A percentile compares a stretch with the other conserved stretches of the same genome.
Conservation (phyloP, 352 stramenopile genomes). For the Phytopythium boreale region DNA sequence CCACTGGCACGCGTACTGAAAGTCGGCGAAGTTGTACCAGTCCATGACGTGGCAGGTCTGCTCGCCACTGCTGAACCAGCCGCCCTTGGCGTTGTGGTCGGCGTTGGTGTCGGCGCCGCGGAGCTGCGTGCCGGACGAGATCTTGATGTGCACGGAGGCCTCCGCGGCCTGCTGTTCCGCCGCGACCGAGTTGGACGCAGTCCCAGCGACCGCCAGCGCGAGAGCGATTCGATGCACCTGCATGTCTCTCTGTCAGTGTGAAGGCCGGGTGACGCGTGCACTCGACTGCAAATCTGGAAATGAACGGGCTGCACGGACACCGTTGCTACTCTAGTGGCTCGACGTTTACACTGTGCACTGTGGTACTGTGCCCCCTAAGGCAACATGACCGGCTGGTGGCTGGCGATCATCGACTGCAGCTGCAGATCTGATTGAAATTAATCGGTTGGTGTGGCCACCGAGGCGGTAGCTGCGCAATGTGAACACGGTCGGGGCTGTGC, state of each 20-base stretch:
- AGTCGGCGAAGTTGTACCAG: conserved; percentile 9
- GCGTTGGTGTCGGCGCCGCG: neutral
- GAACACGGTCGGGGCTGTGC: too few species aligned
- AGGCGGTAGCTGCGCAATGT: too few species aligned
- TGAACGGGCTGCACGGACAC: neutral
- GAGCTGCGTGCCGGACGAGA: conserved; percentile 1
- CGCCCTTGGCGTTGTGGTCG: neutral
- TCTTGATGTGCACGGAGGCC: conserved; percentile 1
- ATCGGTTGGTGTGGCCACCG: too few species aligned
- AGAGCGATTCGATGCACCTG: neutral
- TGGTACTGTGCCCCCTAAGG: too few species aligned
- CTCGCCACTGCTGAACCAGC: neutral
- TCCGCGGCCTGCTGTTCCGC: neutral
- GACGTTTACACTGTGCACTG: too few species aligned
- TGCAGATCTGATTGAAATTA: too few species aligned
- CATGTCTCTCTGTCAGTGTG: neutral
- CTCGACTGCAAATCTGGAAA: neutral
- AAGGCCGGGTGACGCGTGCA: neutral
- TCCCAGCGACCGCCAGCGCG: neutral
- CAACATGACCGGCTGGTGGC: too few species aligned
- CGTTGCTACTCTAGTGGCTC: too few species aligned
- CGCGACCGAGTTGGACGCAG: neutral
- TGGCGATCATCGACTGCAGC: too few species aligned
- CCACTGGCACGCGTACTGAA: conserved; percentile 12
- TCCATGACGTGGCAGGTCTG: conserved; percentile 6